A percentile compares a stretch with the other conserved stretches of the same genome.
Evolutionary conservation across 2,329 filamentous ascomycete genomes (phyloP).

Genomic region (Cadophora malorum): DNA sequence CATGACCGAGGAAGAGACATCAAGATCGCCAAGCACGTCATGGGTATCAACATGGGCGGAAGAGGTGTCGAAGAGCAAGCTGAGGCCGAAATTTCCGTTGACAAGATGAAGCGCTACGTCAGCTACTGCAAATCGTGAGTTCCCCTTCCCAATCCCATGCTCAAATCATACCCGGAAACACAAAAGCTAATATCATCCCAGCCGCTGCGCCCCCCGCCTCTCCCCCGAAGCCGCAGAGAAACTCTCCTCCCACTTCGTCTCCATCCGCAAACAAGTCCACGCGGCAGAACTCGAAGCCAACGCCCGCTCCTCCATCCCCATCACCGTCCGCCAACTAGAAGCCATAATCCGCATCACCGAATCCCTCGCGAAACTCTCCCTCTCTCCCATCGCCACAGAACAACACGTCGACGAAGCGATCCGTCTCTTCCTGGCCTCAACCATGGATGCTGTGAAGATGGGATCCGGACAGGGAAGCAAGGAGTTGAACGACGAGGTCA

Average conservation of each 20-base stretch:
- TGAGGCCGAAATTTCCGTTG: slow-evolving; percentile 88
- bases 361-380: slow-evolving; percentile 87
- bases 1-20: slow-evolving; percentile 91
- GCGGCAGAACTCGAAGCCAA: slow-evolving; percentile 90
- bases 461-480: slow-evolving; percentile 83
- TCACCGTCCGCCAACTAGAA: slow-evolving; percentile 96
- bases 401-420: slow-evolving; percentile 97
- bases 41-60: slow-evolving; percentile 95
- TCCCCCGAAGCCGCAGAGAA: slow-evolving; percentile 93
- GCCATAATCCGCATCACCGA: slow-evolving; percentile 98
- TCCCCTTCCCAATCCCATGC: not conserved
- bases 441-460: slow-evolving; percentile 97
- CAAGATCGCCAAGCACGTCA: slow-evolving; percentile 94
- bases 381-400: slow-evolving; percentile 87
- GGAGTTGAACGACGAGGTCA: slow-evolving; percentile 89
- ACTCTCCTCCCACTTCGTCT: slow-evolving; percentile 95
- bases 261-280: slow-evolving; percentile 92
- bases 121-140: slow-evolving; percentile 94
- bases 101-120: slow-evolving; percentile 97
- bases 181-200: slow-evolving; percentile 47
- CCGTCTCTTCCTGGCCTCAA: slow-evolving; percentile 91
- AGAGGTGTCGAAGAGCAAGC: slow-evolving; percentile 80
- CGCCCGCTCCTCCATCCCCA: slow-evolving; percentile 90
- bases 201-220: slow-evolving; percentile 89
- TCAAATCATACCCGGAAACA: not conserved